These are phyloP conservation scores for Nyssa sinensis DNA, from an alignment of 148 eudicot species.

Conservation along the genomic window DNA sequence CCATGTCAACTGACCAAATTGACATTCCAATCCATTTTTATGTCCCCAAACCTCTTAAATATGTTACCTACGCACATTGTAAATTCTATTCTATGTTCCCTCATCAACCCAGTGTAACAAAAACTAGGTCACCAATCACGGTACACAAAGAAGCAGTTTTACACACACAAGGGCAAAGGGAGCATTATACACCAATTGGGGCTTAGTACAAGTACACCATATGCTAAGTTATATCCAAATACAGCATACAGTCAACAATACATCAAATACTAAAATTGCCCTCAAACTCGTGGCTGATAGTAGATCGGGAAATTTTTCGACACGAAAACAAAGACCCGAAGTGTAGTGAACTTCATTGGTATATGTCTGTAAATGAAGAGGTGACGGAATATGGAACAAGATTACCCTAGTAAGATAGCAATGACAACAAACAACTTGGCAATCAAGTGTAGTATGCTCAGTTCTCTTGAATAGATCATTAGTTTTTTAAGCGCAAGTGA, in stretches of 20 bases:
- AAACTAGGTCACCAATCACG: neutral
- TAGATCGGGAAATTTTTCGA: too few species aligned
- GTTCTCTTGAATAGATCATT: neutral
- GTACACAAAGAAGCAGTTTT: neutral
- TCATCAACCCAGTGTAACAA: neutral
- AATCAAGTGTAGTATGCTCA: neutral
- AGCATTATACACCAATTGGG: neutral
- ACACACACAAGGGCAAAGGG: neutral
- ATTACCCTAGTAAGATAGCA: neutral
- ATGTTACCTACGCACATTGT: neutral
- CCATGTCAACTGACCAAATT: constrained; percentile 5
- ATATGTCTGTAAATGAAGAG: neutral
- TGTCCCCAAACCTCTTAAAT: neutral
- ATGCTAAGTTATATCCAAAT: neutral
- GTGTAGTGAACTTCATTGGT: neutral
- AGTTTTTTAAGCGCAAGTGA: neutral
- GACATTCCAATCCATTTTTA: neutral
- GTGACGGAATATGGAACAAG: neutral
- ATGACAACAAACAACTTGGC: neutral
- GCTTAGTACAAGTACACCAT: neutral
- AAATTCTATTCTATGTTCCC: neutral
- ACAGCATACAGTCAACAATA: neutral
- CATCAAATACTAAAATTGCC: neutral
- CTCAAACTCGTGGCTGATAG: neutral
- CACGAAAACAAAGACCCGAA: neutral